Evolutionary conservation across 2,329 filamentous ascomycete species (phyloP).

Genomic region (Talaromyces sp.): DNA sequence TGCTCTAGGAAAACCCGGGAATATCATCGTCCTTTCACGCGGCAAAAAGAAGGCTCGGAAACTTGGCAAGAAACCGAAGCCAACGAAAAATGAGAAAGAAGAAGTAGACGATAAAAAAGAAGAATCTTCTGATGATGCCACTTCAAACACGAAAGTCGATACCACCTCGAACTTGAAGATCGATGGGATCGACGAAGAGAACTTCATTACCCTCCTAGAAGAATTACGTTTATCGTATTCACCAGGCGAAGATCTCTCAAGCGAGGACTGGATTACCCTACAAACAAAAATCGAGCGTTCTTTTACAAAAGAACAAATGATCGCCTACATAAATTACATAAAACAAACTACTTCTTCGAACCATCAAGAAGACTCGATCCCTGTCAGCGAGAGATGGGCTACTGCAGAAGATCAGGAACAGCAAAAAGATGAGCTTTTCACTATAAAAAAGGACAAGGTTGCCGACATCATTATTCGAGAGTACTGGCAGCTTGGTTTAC

Average conservation of each 20-base stretch:
- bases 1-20: conserved; percentile 30
- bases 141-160: conserved; percentile 13
- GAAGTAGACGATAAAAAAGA: not conserved
- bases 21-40: conserved; percentile 30
- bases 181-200: conserved; percentile 8
- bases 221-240: conserved; percentile 18
- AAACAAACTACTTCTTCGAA: not conserved
- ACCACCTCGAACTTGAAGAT: conserved; percentile 13
- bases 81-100: not conserved
- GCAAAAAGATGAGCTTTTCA: not conserved
- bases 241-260: conserved; percentile 20
- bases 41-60: conserved; percentile 12
- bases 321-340: conserved; percentile 21
- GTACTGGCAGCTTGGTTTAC: conserved; percentile 31
- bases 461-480: conserved; percentile 33
- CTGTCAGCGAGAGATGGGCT: not conserved
- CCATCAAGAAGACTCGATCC: not conserved
- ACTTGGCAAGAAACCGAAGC: not conserved
- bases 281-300: conserved; percentile 25
- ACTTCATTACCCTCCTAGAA: conserved; percentile 23
- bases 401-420: not conserved
- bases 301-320: conserved; percentile 29
- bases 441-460: conserved; percentile 21
- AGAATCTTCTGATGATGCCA: conserved; percentile 8
- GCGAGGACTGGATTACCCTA: conserved; percentile 24